Base-by-base conservation (phyloP, 2,329 filamentous ascomycete species). In the Fusarium pseudonygamai region DNA sequence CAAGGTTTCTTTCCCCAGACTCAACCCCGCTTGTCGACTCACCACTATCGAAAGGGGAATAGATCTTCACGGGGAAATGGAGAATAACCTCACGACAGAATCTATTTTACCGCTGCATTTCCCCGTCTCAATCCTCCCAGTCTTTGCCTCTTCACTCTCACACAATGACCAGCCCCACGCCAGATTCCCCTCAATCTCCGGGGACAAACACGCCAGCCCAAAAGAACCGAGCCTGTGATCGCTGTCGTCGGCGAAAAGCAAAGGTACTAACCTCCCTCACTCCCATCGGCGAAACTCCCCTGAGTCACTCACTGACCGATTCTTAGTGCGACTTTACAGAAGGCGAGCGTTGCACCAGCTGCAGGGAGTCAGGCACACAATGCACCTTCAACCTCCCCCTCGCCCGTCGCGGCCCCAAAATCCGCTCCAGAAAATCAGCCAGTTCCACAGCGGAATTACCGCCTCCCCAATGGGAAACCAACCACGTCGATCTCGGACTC, bases 321-420 rank as follows among this genome's bases (percentile, higher is more conserved):
- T 24, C 57, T 40, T 64, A 82, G 80, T 82, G 80, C 49, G 73
- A 81, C 69, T 77, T 76, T 63, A 56, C 73, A 46, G 69, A 69
- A 3, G 70, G 65, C 37, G 66, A 66, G 18, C 74, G 75, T 61
- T 82, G 81, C 64, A 78, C 77, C 30, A 79, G 78, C 47, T 84
- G 83, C 71, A 79, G 77, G 30, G 74, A 80, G 55, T 78, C 79
- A 36, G 78, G 75, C 13, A 73, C 76, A 57, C 65, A 73, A 64
- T 84, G 83, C 67, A 82, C 78, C 7, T 84, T 84, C 67, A 72
- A 84, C 49, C 57, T 84, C 53, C 83, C 83, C 36, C 71, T 83
- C 39, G 81, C 79, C 15, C 77, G 81, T 70, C 78, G 83, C 60
- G 83, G 83, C 3, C 83, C 83, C 20, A 84, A 84, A 52, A 69